These are phyloP conservation scores for Trichophyton equinum DNA, from an alignment of 2,329 filamentous ascomycete species.

Conservation along the genomic window DNA sequence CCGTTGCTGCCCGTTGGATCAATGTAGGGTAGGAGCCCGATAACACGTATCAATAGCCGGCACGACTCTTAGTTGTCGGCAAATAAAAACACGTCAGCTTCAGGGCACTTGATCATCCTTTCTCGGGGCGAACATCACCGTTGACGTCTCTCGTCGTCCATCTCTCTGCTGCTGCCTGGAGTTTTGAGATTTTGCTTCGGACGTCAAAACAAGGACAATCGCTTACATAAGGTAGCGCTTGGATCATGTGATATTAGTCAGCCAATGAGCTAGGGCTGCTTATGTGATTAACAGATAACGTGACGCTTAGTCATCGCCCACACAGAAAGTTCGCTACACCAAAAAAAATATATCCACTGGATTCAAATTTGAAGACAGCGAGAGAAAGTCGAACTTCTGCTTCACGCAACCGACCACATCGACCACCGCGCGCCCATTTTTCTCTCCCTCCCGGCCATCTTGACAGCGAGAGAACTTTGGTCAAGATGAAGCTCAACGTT, in stretches of 20 bases:
- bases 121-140: too few species aligned
- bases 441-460: slow-evolving; percentile 37
- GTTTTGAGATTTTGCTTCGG: background rate
- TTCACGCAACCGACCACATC: slow-evolving; percentile 16
- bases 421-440: slow-evolving; percentile 25
- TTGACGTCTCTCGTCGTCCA: background rate
- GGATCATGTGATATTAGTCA: background rate
- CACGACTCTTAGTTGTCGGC: too few species aligned
- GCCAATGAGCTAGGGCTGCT: slow-evolving; percentile 13
- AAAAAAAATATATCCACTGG: slow-evolving; percentile 22
- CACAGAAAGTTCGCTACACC: slow-evolving; percentile 28
- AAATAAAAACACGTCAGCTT: too few species aligned
- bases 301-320: slow-evolving; percentile 27
- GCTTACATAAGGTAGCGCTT: background rate
- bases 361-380: slow-evolving; percentile 15
- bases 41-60: too few species aligned
- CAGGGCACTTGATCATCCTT: too few species aligned
- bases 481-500: slow-evolving; percentile 66
- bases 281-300: slow-evolving; percentile 4
- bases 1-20: background rate
- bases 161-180: background rate
- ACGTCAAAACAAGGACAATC: background rate
- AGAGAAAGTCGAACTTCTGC: slow-evolving; percentile 5
- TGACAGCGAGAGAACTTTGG: slow-evolving; percentile 34
- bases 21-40: background rate